Conservation (phyloP, 2,329 filamentous ascomycete species). For the Purpureocillium lavendulum region DNA sequence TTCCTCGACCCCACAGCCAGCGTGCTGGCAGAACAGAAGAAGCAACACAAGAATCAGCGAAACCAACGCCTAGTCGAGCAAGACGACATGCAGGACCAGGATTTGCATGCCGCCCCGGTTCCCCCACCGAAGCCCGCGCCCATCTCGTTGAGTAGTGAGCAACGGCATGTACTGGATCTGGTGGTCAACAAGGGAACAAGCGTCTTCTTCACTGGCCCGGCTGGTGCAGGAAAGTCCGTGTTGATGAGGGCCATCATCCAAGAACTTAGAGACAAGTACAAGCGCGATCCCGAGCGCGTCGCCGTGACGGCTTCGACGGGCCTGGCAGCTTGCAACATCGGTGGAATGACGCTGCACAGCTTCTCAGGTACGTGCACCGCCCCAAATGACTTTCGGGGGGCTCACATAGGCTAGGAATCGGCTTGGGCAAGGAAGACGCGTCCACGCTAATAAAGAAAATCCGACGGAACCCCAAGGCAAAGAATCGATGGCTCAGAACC, state of each 20-base stretch:
- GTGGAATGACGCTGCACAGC: constrained; percentile 90
- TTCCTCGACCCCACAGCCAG: constrained; percentile 70
- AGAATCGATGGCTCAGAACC: constrained; percentile 78
- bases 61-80: constrained; percentile 30
- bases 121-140: constrained; percentile 33
- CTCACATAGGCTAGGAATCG: constrained; percentile 45
- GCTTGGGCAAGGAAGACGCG: constrained; percentile 82
- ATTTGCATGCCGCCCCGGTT: constrained; percentile 31
- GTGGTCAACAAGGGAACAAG: constrained; percentile 76
- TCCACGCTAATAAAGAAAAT: constrained; percentile 83
- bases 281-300: constrained; percentile 70
- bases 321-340: constrained; percentile 92
- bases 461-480: constrained; percentile 78
- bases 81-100: constrained; percentile 26
- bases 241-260: constrained; percentile 86
- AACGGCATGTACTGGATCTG: constrained; percentile 72
- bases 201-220: constrained; percentile 96
- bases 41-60: constrained; percentile 55
- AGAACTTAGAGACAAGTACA: constrained; percentile 68
- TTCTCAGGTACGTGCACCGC: constrained; percentile 57
- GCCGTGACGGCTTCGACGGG: constrained; percentile 95
- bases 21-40: constrained; percentile 69
- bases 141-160: constrained; percentile 76
- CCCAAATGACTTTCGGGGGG: neutral
- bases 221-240: constrained; percentile 94